These are phyloP conservation scores for Salix koriyanagi DNA, from an alignment of 345 rosid species.

Conservation along the genomic window DNA sequence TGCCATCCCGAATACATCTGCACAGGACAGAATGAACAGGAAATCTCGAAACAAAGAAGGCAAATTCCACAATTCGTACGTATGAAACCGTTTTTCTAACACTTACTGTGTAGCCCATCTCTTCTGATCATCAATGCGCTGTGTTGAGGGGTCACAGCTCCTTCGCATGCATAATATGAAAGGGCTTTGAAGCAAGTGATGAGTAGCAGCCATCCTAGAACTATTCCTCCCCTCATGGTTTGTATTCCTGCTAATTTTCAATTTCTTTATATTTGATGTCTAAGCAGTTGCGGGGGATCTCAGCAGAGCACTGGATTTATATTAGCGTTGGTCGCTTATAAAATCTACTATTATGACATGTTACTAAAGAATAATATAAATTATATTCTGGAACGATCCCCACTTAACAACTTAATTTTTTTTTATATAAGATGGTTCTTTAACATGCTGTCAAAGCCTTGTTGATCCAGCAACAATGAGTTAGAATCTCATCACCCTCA, in stretches of 20 bases:
- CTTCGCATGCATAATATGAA: neutral
- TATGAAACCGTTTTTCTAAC: neutral
- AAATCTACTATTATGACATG: too few relatives aligned
- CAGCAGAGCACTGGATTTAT: neutral
- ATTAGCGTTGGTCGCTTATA: too few relatives aligned
- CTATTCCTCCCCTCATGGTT: neutral
- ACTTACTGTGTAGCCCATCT: neutral
- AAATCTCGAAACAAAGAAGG: neutral
- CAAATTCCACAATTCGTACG: neutral
- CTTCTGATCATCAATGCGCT: neutral
- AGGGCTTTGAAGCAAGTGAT: neutral
- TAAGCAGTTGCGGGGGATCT: neutral
- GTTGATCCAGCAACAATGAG: too few relatives aligned
- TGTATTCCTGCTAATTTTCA: neutral
- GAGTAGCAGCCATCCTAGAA: neutral
- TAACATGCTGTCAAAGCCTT: too few relatives aligned
- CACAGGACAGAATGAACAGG: neutral
- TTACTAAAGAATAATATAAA: too few relatives aligned
- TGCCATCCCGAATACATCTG: neutral
- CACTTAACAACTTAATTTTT: too few relatives aligned
- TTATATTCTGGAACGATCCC: too few relatives aligned
- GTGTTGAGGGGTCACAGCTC: neutral
- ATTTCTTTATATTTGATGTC: neutral
- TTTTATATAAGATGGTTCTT: too few relatives aligned
- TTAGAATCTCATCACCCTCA: too few relatives aligned